Percentiles rank a stretch among this genome's conserved stretches.
These are phyloP conservation scores for Saccharomyces uvarum DNA, from an alignment of 1,139 yeast species.

Conservation along the genomic window DNA sequence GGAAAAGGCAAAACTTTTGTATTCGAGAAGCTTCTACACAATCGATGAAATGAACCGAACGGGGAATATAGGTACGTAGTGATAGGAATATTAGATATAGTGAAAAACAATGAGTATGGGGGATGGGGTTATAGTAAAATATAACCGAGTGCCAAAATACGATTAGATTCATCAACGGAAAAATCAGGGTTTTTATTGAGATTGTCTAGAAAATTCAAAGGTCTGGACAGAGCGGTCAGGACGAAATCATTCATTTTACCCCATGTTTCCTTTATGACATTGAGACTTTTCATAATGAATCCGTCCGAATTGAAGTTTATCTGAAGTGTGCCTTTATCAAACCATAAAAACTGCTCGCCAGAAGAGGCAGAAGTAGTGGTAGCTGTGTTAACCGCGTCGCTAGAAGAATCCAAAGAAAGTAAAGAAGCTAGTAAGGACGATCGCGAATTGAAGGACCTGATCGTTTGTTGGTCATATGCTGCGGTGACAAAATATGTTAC, in stretches of 20 bases:
- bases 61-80: not conserved
- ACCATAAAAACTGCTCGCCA: not conserved
- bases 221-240: not conserved
- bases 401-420: not conserved
- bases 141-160: not conserved
- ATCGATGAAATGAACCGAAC: not conserved
- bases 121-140: not conserved
- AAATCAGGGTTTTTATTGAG: not conserved
- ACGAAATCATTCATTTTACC: not conserved
- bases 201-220: not conserved
- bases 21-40: not conserved
- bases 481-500: conserved; percentile 11
- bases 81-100: not conserved
- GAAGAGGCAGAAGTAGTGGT: not conserved
- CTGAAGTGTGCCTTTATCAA: not conserved
- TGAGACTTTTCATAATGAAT: not conserved
- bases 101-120: not conserved
- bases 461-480: not conserved
- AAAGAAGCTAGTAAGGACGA: not conserved
- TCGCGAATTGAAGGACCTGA: not conserved
- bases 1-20: not conserved
- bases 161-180: not conserved
- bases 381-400: not conserved
- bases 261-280: not conserved
- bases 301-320: not conserved